These are phyloP conservation scores for Zymoseptoria brevis DNA, from an alignment of 2,329 filamentous ascomycete species.

Conservation along the genomic window DNA sequence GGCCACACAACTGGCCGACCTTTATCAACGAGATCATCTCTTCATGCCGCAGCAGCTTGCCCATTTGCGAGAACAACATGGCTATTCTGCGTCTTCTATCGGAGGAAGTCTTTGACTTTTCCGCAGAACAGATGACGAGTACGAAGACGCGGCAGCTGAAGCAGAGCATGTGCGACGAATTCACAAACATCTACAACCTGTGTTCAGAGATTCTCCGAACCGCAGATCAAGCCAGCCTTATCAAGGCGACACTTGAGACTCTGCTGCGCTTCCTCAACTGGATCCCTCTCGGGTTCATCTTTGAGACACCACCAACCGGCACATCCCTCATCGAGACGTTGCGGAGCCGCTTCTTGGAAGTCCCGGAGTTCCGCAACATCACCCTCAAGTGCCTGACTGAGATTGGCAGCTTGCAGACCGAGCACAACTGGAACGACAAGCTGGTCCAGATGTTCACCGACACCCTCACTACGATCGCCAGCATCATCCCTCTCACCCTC, in stretches of 20 bases:
- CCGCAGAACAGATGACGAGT: slow-evolving; percentile 98
- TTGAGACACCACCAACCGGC: slow-evolving; percentile 67
- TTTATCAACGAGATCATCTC: slow-evolving; percentile 99
- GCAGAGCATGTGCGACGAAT: slow-evolving; percentile 97
- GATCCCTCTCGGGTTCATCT: slow-evolving; percentile 97
- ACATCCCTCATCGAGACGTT: slow-evolving; percentile 78
- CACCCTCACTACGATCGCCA: slow-evolving; percentile 82
- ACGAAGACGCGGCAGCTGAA: slow-evolving; percentile 93
- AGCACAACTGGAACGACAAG: slow-evolving; percentile 84
- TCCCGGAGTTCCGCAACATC: slow-evolving; percentile 91
- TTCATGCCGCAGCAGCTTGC: slow-evolving; percentile 87
- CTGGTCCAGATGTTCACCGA: slow-evolving; percentile 98
- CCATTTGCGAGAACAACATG: slow-evolving; percentile 99
- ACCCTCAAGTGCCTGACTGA: slow-evolving; percentile 95
- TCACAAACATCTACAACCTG: slow-evolving; percentile 95
- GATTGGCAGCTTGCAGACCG: slow-evolving; percentile 87
- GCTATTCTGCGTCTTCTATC: slow-evolving; percentile 89
- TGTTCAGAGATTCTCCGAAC: slow-evolving; percentile 92
- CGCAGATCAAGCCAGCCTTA: slow-evolving; percentile 76
- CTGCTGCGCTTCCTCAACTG: slow-evolving; percentile 95
- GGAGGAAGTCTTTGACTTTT: slow-evolving; percentile 98
- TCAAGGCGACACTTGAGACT: slow-evolving; percentile 96
- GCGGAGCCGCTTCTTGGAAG: slow-evolving; percentile 82
- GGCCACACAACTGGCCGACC: slow-evolving; percentile 99
- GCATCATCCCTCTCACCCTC: slow-evolving; percentile 82